Evolutionary conservation across 495 filamentous ascomycete species (phyloP), one percentile per base, ranked within the genome.

Genomic region (Neurospora sp.): DNA sequence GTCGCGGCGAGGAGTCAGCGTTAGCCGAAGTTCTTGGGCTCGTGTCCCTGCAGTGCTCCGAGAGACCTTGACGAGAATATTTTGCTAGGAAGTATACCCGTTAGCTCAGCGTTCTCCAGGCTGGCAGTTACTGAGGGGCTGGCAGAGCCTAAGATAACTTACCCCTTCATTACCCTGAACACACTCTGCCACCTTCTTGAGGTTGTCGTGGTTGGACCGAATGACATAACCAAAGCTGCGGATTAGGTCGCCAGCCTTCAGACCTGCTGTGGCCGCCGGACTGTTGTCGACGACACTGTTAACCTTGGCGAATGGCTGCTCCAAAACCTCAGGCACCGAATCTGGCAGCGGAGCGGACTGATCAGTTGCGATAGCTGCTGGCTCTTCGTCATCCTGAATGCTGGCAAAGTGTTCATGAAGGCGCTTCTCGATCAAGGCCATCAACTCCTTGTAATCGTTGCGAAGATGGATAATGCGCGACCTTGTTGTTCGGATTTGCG

Each of bases 391-490:
- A 22, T 84, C 84, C 70, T 81, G 77, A 16, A 86, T 74, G 70
- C 77, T 83, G 3, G 90, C 90, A 77, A 92, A 91, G 74, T 95
- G 92, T 69, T 90, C 90, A 78, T 98, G 93, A 5, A 99, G 85
- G 18, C 89, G 89, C 74, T 87, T 88, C 81, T 98, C 96, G 75
- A 98, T 90, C 59, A 86, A 81, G 70, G 80, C 82, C 93, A 98
- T 97, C 44, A 97, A 82, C 20, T 89, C 89, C 80, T 98, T 98
- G 81, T 96, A 94, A 82, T 99, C 96, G 79, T 97, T 98, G 71
- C 90, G 90, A 39, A 98, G 87, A 75, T 89, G 87, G 68, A 98
- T 96, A 69, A 98, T 98, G 39, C 93, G 90, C 8, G 94, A 87
- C 77, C 96, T 86, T 18, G 94, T 97, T 10, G 93, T 96, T 59